Base-by-base conservation (phyloP, 768 basidiomycete genomes). In the Leccinum incarnatum region DNA sequence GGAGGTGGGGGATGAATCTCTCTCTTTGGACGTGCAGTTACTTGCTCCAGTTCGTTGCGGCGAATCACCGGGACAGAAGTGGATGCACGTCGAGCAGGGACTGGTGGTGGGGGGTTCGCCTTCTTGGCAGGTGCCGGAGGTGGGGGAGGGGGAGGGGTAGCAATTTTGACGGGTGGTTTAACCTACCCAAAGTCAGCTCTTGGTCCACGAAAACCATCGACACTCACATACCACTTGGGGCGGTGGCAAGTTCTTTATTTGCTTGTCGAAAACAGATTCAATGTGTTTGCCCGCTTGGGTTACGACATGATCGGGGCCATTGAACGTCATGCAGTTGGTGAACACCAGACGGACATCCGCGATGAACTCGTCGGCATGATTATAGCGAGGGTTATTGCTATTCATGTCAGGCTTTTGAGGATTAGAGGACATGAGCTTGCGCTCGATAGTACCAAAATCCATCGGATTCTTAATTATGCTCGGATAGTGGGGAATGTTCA, bases 1-100 rank as follows among this genome's bases (percentile, higher is more conserved):
- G 94, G 87, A 21, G 93, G 89, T 11, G 95, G 96, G 4, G 96
- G 93, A 69, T 98, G 96, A 29, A 98, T 95, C 73, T 99, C 97
- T 55, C 97, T 91, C 77, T 98, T 98, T 2, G 96, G 96, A n/a
- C 97, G 86, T 23, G 83, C 82, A 25, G 80, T 70, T 23, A 74
- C 78, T 58, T 73, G 71, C 29, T 81, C 79, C 14, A 72, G 72
- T 5, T 93, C 91, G 25, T 86, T 88, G 49, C 93, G 90, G 56
- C 93, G 84, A 64, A 94, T 91, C 57, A 85, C 84, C 45, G 94
- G 93, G 2, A 92, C 80, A 10, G 91, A 88, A 2, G 89, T 86
- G 15, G 93, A 95, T 1, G 87, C 77, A 54, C 92, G 86, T 27
- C 93, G 86, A 40, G 76, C 77, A 42, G 81, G 72, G 15, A 78